phyloP scores from a whole-genome alignment of 2,329 filamentous ascomycete genomes.

The Cryphonectria nitschkei region DNA sequence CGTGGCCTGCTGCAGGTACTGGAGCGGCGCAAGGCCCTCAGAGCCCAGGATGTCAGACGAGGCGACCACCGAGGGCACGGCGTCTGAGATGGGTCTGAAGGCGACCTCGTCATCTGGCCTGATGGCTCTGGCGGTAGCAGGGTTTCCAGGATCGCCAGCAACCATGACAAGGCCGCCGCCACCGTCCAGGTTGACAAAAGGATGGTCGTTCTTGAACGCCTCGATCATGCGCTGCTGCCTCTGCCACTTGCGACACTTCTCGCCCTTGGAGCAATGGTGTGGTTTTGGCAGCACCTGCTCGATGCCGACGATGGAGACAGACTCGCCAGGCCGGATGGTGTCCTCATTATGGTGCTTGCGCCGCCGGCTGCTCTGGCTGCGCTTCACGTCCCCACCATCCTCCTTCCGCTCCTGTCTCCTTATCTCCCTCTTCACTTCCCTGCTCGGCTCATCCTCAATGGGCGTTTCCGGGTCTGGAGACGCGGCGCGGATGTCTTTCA shows the following conservation, averaged over 20 bases:
- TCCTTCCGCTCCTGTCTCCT: constrained; percentile 43
- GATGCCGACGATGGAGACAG: constrained; percentile 88
- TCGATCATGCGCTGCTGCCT: constrained; percentile 80
- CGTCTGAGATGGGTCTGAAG: constrained; percentile 72
- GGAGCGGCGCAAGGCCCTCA: constrained; percentile 62
- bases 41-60: constrained; percentile 90
- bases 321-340: constrained; percentile 76
- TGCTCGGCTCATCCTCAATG: constrained; percentile 63
- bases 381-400: constrained; percentile 42
- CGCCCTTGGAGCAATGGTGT: constrained; percentile 84
- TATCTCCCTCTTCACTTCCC: constrained; percentile 51
- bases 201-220: constrained; percentile 75
- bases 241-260: constrained; percentile 80
- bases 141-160: constrained; percentile 78
- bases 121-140: constrained; percentile 63
- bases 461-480: constrained; percentile 60
- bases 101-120: constrained; percentile 57
- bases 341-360: constrained; percentile 57
- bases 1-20: constrained; percentile 72
- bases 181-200: constrained; percentile 61
- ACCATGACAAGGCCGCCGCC: constrained; percentile 71
- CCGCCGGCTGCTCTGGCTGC: constrained; percentile 44
- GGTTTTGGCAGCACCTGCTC: constrained; percentile 86
- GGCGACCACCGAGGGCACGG: constrained; percentile 80
- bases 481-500: constrained; percentile 60